Conservation (phyloP, 768 basidiomycete genomes). For the Lentinula detonsa region DNA sequence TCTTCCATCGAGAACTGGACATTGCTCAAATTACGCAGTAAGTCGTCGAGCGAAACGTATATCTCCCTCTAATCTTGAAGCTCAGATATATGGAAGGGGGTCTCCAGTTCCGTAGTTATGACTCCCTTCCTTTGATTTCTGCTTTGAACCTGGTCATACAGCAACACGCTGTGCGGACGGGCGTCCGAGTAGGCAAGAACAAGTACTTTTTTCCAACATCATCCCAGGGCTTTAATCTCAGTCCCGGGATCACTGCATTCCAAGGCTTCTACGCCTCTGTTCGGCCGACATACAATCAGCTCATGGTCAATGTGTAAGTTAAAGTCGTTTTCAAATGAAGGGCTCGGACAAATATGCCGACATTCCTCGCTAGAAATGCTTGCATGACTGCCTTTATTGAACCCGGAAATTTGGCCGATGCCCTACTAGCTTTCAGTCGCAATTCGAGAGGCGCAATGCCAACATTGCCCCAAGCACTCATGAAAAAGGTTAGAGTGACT, state of each 20-base stretch:
- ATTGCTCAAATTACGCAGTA: constrained; percentile 26
- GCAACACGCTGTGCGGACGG: constrained; percentile 37
- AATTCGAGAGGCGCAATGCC: constrained; percentile 38
- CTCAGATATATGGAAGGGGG: constrained; percentile 47
- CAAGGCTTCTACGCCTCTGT: constrained; percentile 48
- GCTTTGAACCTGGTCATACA: constrained; percentile 56
- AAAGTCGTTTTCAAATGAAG: background rate
- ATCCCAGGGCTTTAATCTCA: constrained; percentile 19
- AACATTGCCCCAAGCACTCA: constrained; percentile 39
- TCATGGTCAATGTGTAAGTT: constrained; percentile 49
- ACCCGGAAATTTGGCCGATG: constrained; percentile 58
- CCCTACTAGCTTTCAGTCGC: constrained; percentile 41
- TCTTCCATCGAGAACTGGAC: constrained; percentile 34
- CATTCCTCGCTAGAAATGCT: constrained; percentile 32
- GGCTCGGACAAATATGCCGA: background rate
- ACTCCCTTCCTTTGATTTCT: constrained; percentile 45
- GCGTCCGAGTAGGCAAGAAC: constrained; percentile 48
- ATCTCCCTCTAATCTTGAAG: constrained; percentile 2
- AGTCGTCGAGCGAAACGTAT: background rate
- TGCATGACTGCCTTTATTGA: constrained; percentile 52
- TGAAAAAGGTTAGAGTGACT: constrained; percentile 50
- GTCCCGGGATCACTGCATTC: constrained; percentile 29
- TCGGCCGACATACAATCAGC: constrained; percentile 38
- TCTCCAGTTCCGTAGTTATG: constrained; percentile 34
- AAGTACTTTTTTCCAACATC: constrained; percentile 47